These are phyloP conservation scores for Termitomyces sp. DNA, from an alignment of 768 basidiomycete genomes.

Conservation along the genomic window DNA sequence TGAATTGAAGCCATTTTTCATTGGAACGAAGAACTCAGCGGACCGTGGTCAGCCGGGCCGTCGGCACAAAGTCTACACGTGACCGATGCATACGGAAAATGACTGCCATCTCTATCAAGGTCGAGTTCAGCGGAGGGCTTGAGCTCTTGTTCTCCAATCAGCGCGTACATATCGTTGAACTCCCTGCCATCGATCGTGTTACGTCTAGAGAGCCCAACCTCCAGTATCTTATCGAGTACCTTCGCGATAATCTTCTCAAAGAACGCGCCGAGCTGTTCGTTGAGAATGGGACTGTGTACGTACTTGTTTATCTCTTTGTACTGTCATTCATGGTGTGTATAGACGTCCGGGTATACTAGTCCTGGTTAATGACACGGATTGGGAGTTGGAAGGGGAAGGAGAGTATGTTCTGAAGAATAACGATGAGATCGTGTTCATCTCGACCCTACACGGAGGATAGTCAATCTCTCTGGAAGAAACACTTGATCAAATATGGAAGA, in stretches of 20 bases:
- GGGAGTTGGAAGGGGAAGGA: conserved; percentile 95
- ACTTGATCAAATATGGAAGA: neutral
- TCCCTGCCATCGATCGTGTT: conserved; percentile 35
- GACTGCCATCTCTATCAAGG: conserved; percentile 39
- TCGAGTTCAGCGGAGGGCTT: conserved; percentile 83
- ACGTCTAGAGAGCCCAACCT: conserved; percentile 43
- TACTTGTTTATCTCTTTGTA: conserved; percentile 5
- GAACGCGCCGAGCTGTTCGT: conserved; percentile 88
- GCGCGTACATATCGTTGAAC: conserved; percentile 48
- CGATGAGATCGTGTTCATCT: conserved; percentile 96
- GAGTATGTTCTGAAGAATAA: conserved; percentile 70
- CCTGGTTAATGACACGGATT: conserved; percentile 94
- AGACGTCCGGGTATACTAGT: conserved; percentile 94
- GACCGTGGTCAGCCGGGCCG: too few species aligned
- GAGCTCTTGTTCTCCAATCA: conserved; percentile 78
- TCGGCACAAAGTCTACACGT: conserved; percentile 1
- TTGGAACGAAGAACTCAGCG: too few species aligned
- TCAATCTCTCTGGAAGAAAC: neutral
- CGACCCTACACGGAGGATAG: conserved; percentile 89
- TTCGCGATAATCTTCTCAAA: conserved; percentile 72
- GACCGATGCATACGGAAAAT: neutral
- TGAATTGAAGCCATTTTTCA: too few species aligned
- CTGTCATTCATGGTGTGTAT: neutral
- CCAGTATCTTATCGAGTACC: conserved; percentile 70
- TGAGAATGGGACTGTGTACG: conserved; percentile 83